Base-by-base conservation (phyloP, 1,139 yeast species). In the Yamadazyma siamensis region DNA sequence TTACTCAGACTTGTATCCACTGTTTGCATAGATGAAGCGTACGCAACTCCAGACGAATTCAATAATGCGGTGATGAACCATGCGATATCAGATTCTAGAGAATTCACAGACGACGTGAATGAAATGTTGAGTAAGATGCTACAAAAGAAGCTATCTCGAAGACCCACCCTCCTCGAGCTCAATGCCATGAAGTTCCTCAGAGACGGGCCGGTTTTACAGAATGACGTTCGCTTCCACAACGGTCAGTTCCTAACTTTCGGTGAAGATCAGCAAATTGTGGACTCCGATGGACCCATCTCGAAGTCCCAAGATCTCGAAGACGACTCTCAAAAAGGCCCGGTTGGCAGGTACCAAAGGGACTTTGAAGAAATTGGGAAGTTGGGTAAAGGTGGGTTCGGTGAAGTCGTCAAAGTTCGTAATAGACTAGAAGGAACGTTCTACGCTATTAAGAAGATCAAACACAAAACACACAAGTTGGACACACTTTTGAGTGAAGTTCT, bases 321-420 rank as follows among this genome's bases (percentile, higher is more conserved):
- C 3, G 5, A 26, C 10, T 9, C 15, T 11, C 15, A 21, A 8
- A 41, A 38, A 17, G 34, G 26, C 7, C 44, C 41, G 5, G 43
- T 56, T 25, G 67, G 68, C 3, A 37, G 75, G 27, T 68, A 67
- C 34, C 66, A 59, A 28, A 50, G 74, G 35, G 98, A 94, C 52
- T 94, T 94, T 55, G 98, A 91, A 55, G 98, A 91, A 52, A 83
- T 88, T 26, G 94, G 94, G 0, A 75, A 79, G 15, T 59, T 94
- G n/a, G 98, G 99, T 2, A 78, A 81, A 47, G 99, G 99, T 20
- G 98, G 95, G 0, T 94, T 83, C 61, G 99, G 98, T 6, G 96
- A 89, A 52, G 99, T 94, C 9, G 96, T 91, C 12, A 89, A 89
- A 49, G 98, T 94, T 0, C 69, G 98, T 39, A 89, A 88, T 54